These are phyloP conservation scores for Ogataea hybrid DNA, from an alignment of 1,139 yeast species.

Conservation along the genomic window DNA sequence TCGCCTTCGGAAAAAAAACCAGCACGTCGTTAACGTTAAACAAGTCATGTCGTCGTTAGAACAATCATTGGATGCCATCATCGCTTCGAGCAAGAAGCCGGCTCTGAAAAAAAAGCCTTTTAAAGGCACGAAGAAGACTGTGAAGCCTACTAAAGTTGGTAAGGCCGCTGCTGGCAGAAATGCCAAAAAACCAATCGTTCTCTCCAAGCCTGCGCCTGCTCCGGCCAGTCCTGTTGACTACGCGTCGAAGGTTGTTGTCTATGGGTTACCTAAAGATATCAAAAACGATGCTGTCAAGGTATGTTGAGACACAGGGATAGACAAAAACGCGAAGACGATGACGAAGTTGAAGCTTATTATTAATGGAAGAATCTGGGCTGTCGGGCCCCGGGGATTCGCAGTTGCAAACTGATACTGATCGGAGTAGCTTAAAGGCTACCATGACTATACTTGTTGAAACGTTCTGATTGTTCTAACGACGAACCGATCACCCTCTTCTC, in stretches of 20 bases:
- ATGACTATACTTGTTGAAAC: not conserved
- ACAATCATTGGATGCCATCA: conserved; percentile 93
- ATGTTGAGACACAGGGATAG: conserved; percentile 40
- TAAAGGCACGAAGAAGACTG: conserved; percentile 34
- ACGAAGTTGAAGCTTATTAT: not conserved
- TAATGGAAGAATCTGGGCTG: conserved; percentile 9
- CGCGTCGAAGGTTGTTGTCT: conserved; percentile 73
- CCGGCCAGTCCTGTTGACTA: conserved; percentile 43
- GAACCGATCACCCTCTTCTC: conserved; percentile 3
- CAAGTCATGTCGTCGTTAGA: conserved; percentile 68
- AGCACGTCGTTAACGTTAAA: conserved; percentile 2
- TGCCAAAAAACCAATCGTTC: conserved; percentile 16
- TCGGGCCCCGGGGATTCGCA: conserved; percentile 11
- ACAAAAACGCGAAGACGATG: not conserved
- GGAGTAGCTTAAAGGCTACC: not conserved
- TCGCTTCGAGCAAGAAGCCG: conserved; percentile 48
- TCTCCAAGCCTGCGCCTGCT: conserved; percentile 26
- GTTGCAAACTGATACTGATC: not conserved
- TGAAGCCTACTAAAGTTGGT: conserved; percentile 32
- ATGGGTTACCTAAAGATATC: conserved; percentile 77
- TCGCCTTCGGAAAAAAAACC: conserved; percentile 10
- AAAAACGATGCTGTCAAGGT: conserved; percentile 77
- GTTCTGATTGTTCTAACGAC: conserved; percentile 12
- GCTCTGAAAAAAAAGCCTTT: conserved; percentile 35
- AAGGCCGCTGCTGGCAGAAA: conserved; percentile 26